Evolutionary conservation across 805 yeast genomes (phyloP), one percentile per base, ranked within the genome.

Genomic region (Metschnikowia gelsemii): DNA sequence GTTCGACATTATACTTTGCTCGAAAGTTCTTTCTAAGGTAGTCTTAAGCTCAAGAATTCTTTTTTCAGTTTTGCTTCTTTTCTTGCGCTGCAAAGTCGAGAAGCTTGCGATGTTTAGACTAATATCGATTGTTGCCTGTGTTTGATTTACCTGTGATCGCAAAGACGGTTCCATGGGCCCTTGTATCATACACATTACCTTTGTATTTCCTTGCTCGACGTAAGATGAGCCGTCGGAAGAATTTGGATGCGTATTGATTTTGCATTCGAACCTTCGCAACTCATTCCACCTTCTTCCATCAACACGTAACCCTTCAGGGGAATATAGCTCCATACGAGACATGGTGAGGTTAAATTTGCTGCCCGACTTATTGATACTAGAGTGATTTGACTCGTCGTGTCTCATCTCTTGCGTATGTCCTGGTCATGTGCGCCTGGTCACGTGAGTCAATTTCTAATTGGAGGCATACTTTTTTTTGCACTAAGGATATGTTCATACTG

Each of bases 241-340:
- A 52, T 75, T 79, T 5, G 96, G 88, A 56, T 90, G 97, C 1
- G 98, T 89, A 56, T 88, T 88, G 40, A 87, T 80, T 14, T 80
- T 76, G 58, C 96, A 86, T 27, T 78, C 79, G 56, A 93, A 87
- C 22, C 82, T 75, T 36, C 98, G 80, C 32, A 90, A 73, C 62
- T 93, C 99, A 56, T 91, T 88, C 89, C 93, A 89, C 48, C 99
- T 75, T 54, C 99, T 79, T 2, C 99, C 99, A 61, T 93, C 98
- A 11, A 84, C 70, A 50, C 99, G 73, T 34, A 93, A 73, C 4
- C 99, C 99, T 64, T 93, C 98, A 5, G 96, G 96, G 0, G 97
- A 90, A 59, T 87, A 91, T 32, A 93, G 64, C 69, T 93, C 99
- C 53, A 80, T 64, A 41, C 86, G 72, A 30, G 83, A 78, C 84